Evolutionary conservation across 116 monocot genomes (phyloP).

Genomic region (Zostera marina): DNA sequence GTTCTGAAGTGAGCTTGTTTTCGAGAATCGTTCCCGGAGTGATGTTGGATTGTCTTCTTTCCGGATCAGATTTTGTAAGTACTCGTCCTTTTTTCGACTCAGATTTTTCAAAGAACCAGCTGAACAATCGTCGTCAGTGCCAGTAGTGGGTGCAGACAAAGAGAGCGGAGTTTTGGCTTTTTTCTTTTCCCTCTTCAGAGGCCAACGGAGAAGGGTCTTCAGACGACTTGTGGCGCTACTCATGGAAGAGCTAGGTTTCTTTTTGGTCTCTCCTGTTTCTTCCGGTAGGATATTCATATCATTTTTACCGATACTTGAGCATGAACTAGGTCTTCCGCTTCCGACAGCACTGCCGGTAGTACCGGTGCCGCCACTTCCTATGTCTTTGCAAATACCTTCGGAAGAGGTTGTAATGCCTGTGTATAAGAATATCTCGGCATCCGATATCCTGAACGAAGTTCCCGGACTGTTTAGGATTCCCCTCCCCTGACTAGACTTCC

Average conservation of each 20-base stretch:
- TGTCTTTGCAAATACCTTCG: conserved; percentile 7
- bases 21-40: conserved; percentile 45
- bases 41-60: conserved; percentile 49
- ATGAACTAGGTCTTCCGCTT: conserved; percentile 43
- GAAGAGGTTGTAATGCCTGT: conserved; percentile 26
- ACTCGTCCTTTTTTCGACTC: conserved; percentile 28
- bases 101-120: conserved; percentile 33
- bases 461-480: conserved; percentile 58
- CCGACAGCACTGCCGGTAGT: too few species aligned
- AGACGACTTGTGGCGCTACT: conserved; percentile 42
- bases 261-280: conserved; percentile 18
- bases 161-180: too few species aligned
- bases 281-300: conserved; percentile 7
- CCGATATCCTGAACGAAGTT: conserved; percentile 50
- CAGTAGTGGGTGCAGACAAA: too few species aligned
- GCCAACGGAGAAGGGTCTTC: conserved; percentile 49
- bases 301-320: conserved; percentile 32
- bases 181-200: conserved; percentile 39
- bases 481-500: conserved; percentile 23
- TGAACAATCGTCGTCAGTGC: conserved; percentile 30
- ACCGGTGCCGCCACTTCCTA: background rate
- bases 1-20: conserved; percentile 28
- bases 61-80: conserved; percentile 33
- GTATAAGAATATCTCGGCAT: conserved; percentile 73
- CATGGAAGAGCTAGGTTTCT: conserved; percentile 26